These are phyloP conservation scores for Dictyostelium intermedium DNA, from an alignment of 78 protist genomes.

Conservation along the genomic window DNA sequence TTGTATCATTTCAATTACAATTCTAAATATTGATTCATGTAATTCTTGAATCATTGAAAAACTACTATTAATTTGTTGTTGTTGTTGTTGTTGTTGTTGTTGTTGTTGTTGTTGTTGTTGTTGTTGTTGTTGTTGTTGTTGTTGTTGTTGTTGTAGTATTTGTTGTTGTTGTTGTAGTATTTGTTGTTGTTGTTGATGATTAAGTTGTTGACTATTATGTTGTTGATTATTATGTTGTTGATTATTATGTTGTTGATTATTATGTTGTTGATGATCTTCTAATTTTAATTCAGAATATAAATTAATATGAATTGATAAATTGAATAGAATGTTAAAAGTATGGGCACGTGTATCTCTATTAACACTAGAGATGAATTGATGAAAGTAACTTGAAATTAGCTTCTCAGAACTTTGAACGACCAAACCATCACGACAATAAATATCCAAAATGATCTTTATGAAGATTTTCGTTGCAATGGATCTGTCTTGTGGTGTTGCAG, in stretches of 20 bases:
- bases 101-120: too few species aligned
- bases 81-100: not conserved
- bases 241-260: not conserved
- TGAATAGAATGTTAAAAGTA: conserved; percentile 55
- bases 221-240: not conserved
- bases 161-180: not conserved
- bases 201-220: not conserved
- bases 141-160: too few species aligned
- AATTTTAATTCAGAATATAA: conserved; percentile 38
- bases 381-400: conserved; percentile 10
- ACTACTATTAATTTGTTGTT: not conserved
- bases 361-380: not conserved
- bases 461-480: conserved; percentile 62
- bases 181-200: too few species aligned
- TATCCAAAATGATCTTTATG: conserved; percentile 67
- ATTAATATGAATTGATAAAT: conserved; percentile 46
- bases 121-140: not conserved
- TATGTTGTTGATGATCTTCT: conserved; percentile 20
- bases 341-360: conserved; percentile 27
- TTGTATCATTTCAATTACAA: not conserved
- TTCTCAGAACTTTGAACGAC: conserved; percentile 21
- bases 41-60: conserved; percentile 44
- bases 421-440: conserved; percentile 40
- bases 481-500: conserved; percentile 70
- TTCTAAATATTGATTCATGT: conserved; percentile 44